These are phyloP conservation scores for Diutina ranongensis DNA, from an alignment of 1,139 yeast species.

Conservation along the genomic window DNA sequence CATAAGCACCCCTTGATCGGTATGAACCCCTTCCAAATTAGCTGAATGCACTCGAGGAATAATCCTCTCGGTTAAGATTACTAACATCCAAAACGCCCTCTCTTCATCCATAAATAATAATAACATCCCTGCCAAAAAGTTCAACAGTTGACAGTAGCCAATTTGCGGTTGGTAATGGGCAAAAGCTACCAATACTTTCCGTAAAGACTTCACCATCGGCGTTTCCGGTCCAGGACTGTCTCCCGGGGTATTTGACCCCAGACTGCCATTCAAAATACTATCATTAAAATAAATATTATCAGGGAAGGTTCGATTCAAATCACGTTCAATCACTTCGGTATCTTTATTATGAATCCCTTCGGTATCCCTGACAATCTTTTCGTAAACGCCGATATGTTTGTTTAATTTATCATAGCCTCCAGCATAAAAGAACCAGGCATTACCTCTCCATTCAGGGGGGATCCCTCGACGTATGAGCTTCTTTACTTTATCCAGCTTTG, in stretches of 20 bases:
- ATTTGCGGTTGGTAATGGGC: slow-evolving; percentile 80
- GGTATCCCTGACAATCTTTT: slow-evolving; percentile 48
- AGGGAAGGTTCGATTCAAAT: slow-evolving; percentile 86
- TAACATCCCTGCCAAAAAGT: slow-evolving; percentile 79
- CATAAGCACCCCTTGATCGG: slow-evolving; percentile 92
- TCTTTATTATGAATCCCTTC: slow-evolving; percentile 46
- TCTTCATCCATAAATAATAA: slow-evolving; percentile 82
- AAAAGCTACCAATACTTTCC: slow-evolving; percentile 77
- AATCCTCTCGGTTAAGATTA: slow-evolving; percentile 72
- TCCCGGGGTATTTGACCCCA: slow-evolving; percentile 6
- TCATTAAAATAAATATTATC: slow-evolving; percentile 61
- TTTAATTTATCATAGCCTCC: slow-evolving; percentile 71
- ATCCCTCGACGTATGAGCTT: slow-evolving; percentile 82
- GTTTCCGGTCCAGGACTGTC: slow-evolving; percentile 28
- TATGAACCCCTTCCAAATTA: slow-evolving; percentile 84
- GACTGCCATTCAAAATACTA: slow-evolving; percentile 7
- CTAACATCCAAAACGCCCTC: slow-evolving; percentile 90
- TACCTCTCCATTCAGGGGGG: slow-evolving; percentile 95
- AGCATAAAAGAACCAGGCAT: slow-evolving; percentile 96
- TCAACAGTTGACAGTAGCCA: slow-evolving; percentile 92
- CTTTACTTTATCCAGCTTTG: slow-evolving; percentile 71
- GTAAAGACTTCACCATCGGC: slow-evolving; percentile 53
- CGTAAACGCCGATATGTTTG: slow-evolving; percentile 64
- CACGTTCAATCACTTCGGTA: slow-evolving; percentile 87
- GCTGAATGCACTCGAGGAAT: slow-evolving; percentile 90